These are phyloP conservation scores for Blumeria hordei DNA, from an alignment of 2,329 filamentous ascomycete species.

Conservation along the genomic window DNA sequence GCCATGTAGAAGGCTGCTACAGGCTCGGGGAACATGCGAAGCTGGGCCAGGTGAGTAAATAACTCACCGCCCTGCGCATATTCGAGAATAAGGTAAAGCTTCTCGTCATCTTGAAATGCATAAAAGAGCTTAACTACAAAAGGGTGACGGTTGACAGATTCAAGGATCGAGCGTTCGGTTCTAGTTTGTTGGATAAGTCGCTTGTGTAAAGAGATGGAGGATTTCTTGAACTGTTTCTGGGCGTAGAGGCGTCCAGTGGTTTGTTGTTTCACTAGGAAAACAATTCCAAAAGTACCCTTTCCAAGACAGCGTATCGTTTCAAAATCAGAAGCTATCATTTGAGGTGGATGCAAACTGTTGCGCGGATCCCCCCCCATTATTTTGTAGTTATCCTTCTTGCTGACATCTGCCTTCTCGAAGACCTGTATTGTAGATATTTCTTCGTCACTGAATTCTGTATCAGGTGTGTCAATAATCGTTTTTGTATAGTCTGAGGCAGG, in stretches of 20 bases:
- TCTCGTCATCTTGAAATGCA: conserved; percentile 93
- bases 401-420: conserved; percentile 72
- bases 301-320: conserved; percentile 77
- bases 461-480: conserved; percentile 11
- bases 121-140: conserved; percentile 98
- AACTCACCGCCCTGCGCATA: conserved; percentile 94
- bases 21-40: conserved; percentile 84
- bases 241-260: conserved; percentile 75
- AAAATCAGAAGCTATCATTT: conserved; percentile 85
- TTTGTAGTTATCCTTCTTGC: conserved; percentile 56
- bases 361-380: conserved; percentile 20
- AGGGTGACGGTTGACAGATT: conserved; percentile 86
- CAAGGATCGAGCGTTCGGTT: conserved; percentile 82
- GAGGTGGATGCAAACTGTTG: conserved; percentile 16
- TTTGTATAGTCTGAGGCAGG: conserved; percentile 13
- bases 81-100: conserved; percentile 89
- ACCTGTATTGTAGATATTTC: conserved; percentile 39
- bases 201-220: conserved; percentile 83
- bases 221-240: conserved; percentile 97
- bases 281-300: conserved; percentile 89
- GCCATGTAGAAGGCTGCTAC: conserved; percentile 95
- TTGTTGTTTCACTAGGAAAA: conserved; percentile 76
- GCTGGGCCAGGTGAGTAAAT: conserved; percentile 79
- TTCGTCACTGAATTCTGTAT: conserved; percentile 28
- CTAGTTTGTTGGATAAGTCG: conserved; percentile 92